Evolutionary conservation across 352 stramenopile species (phyloP).

Genomic region (Pythium brassicae): DNA sequence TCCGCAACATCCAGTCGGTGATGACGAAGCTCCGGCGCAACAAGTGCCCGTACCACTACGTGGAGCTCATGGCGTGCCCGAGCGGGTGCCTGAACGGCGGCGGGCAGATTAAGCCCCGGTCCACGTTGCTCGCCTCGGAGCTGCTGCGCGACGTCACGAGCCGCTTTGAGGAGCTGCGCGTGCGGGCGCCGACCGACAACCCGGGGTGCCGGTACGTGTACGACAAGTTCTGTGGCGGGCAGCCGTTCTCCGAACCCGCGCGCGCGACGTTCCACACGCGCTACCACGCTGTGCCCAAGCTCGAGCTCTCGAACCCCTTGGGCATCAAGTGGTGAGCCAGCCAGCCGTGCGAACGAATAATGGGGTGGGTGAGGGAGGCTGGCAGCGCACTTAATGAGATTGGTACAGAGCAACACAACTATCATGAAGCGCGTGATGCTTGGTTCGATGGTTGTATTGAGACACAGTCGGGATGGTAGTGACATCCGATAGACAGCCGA

Average conservation of each 20-base stretch:
- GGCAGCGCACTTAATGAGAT: too few relatives aligned
- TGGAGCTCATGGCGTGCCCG: conserved; percentile 99
- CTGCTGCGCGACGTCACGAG: conserved; percentile 61
- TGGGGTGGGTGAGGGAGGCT: too few relatives aligned
- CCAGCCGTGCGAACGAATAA: neutral
- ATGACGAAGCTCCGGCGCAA: conserved; percentile 91
- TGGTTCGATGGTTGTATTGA: conserved; percentile 2
- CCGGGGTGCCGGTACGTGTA: conserved; percentile 77
- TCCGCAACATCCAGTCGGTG: conserved; percentile 96
- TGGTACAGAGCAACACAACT: too few relatives aligned
- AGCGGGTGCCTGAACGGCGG: conserved; percentile 97
- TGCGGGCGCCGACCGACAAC: conserved; percentile 59
- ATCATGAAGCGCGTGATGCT: neutral
- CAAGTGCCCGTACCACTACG: conserved; percentile 93
- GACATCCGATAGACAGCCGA: too few relatives aligned
- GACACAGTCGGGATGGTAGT: too few relatives aligned
- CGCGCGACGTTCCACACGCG: conserved; percentile 63
- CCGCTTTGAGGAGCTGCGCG: conserved; percentile 63
- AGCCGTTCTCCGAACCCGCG: conserved; percentile 70
- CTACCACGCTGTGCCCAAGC: conserved; percentile 83
- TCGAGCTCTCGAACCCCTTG: conserved; percentile 80
- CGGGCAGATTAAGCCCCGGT: conserved; percentile 87
- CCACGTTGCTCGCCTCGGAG: conserved; percentile 43
- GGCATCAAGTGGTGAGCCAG: conserved; percentile 82
- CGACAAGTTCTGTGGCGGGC: conserved; percentile 68